Base-by-base conservation (phyloP, 1,284 basidiomycete species). In the Papiliotrema flavescens region DNA sequence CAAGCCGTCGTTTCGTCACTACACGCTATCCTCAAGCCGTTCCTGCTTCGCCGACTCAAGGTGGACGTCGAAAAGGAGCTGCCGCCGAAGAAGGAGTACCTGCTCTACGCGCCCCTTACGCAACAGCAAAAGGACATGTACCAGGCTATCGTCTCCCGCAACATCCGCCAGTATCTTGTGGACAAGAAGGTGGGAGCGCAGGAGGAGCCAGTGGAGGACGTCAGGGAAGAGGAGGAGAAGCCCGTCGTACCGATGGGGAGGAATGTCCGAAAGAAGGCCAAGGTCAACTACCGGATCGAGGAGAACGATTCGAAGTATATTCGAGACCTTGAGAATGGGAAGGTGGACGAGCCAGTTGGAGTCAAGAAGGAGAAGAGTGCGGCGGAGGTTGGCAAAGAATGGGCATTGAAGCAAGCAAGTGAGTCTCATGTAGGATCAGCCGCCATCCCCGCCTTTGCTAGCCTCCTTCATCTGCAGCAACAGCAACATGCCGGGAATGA, bases 11-110 rank as follows among this genome's bases (percentile, higher is more conserved):
- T 97, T 51, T 79, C 84, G 32, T 85, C 87, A 3, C 82, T 98
- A 0, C 95, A 98, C 71, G 84, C 85, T 1, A 91, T 98, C 62
- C 84, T 98, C 39, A 92, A 93, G 62, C 95, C 95, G 0, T 98
- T 96, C 81, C 82, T 98, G n/a, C 81, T 98, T 0, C 85, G 94
- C 9, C 85, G 94, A 19, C 81, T 97, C 59, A 98, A 98, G 75
- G 85, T 80, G 20, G 95, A 98, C 60, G 94, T 98, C 9, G 90
- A 93, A 70, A 82, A 84, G 51, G 81, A 84, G 49, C 80, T 98
- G 9, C 82, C 83, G 11, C 78, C 78, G 17, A 97, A 97, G 80
- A 97, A 95, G 76, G 94, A 97, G 77, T 97, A 98, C 64, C 84
- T 96, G 4, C 81, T 97, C 0, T 96, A 95, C 62, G 91, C 93